Evolutionary conservation across 2,329 filamentous ascomycete genomes (phyloP), one percentile per base, ranked within the genome.

Genomic region (Penicillium sclerotigenum): DNA sequence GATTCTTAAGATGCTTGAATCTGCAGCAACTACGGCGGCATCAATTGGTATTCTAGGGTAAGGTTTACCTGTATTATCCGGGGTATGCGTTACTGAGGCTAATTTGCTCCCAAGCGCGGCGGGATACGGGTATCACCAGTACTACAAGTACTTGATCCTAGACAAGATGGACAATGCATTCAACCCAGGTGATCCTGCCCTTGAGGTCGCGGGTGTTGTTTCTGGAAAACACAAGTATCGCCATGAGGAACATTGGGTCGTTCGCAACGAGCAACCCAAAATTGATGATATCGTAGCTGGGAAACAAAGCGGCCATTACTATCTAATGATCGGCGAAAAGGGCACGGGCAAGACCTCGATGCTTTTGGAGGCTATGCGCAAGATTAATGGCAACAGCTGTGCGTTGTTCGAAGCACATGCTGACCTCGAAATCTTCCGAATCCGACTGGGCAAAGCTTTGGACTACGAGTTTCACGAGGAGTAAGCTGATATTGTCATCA

Each of bases 391-490:
- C 4, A 88, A 94, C 58, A 90, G 90, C 22, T 87, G 93, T 42
- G 88, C 92, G 63, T 96, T 99, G 90, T 90, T 97, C 68, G 94
- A 99, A 75, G 92, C 93, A 1, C 94, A 99, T 73, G 88, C 91
- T 5, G 92, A 99, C 72, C 83, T 92, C 1, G 94, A 99, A 68
- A 96, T 99, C 57, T 96, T 99, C 72, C 88, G 94, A 18, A 88
- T 97, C 41, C 84, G 94, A 5, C 82, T 99, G 4, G 94, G 94
- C 26, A 97, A 96, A 71, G 91, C 92, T 2, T 80, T 99, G 38
- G 92, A 99, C 72, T 99, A 92, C 71, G 94, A 99, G 71, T 99
- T 89, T 67, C 91, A 97, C 70, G 94, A 97, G 76, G 94, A 99
- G 77, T 97, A 96, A 69, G 72, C 59, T 14, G 18, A 9, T 34